Evolutionary conservation across 176 grass and related monocot species (phyloP), one percentile per base, ranked within the genome.

Genomic region (Avena eriantha): DNA sequence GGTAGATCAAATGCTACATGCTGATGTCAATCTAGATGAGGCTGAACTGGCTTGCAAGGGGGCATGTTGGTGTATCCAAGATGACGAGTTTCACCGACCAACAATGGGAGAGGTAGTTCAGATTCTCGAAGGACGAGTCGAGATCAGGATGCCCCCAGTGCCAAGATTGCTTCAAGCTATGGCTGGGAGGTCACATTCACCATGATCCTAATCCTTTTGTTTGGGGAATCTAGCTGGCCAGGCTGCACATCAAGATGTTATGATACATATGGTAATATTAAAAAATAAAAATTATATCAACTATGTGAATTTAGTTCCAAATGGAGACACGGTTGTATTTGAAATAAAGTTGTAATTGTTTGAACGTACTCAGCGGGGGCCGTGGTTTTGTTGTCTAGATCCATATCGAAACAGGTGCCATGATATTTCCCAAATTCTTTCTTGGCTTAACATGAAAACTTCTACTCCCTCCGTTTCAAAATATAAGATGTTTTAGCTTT

Each of bases 81-180:
- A 58, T 8, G 7, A 21, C 3, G 57, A 59, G 57, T 8, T 22
- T 59, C 21, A 59, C 22, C 57, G 57, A 56, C 54, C 54, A 56
- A 56, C 54, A 19, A 56, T 56, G 54, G 54, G 63, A 14, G 73
- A 89, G 68, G 73, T 87, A 13, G 80, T 87, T 69, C 66, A 57
- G 68, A 78, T 80, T 77, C 68, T 86, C 4, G 70, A 90, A 36
- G 78, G 83, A 1, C 35, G 49, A 46, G 3, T 78, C 7, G 31
- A 84, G 19, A 61, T 84, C 7, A 22, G 41, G 22, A 80, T 74
- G 61, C 87, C 87, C 14, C 87, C 87, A 3, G 10, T 89, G 45
- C 87, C 87, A 70, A 89, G 71, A 65, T 21, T 60, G 39, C 68
- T 84, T 49, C 34, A 84, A 72, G 8, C 59, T 70, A 66, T 83